phyloP scores from a whole-genome alignment of 495 filamentous ascomycete genomes.

The Chlorociboria aeruginascens region DNA sequence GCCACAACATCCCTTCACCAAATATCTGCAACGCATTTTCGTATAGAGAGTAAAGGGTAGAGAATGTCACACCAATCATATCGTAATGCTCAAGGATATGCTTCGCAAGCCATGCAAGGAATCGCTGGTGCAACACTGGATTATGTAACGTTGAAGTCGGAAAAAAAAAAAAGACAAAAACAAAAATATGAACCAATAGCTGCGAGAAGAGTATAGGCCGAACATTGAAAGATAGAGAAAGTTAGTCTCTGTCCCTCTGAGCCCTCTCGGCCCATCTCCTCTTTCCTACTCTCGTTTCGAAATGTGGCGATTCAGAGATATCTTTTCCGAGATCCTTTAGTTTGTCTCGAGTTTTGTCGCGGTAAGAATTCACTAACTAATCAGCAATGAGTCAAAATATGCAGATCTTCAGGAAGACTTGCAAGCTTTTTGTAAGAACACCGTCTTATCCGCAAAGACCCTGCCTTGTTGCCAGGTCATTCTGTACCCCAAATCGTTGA shows the following conservation, averaged over 20 bases:
- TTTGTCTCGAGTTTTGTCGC: constrained; percentile 79
- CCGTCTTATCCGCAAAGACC: constrained; percentile 67
- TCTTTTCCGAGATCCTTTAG: constrained; percentile 68
- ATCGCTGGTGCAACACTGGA: too few species aligned
- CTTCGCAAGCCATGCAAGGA: too few species aligned
- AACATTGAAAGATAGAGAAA: too few species aligned
- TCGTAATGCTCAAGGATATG: too few species aligned
- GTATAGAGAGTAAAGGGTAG: too few species aligned
- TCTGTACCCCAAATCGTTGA: constrained; percentile 89
- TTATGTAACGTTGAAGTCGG: too few species aligned
- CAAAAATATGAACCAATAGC: too few species aligned
- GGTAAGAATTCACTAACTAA: constrained; percentile 74
- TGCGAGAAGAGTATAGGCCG: too few species aligned
- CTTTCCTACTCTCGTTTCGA: constrained; percentile 84
- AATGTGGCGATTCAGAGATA: constrained; percentile 60
- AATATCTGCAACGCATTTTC: too few species aligned
- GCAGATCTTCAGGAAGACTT: constrained; percentile 36
- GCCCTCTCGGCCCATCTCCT: constrained; percentile 67
- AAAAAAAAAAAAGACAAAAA: too few species aligned
- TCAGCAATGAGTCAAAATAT: background rate
- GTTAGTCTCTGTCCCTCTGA: constrained; percentile 8
- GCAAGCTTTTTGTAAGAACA: constrained; percentile 91
- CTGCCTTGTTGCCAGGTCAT: constrained; percentile 93
- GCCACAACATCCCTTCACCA: too few species aligned
- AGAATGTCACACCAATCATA: too few species aligned